Evolutionary conservation across 177 flowering plant genomes (phyloP), one percentile per base, ranked within the genome.

Genomic region (Vitis hybrid): DNA sequence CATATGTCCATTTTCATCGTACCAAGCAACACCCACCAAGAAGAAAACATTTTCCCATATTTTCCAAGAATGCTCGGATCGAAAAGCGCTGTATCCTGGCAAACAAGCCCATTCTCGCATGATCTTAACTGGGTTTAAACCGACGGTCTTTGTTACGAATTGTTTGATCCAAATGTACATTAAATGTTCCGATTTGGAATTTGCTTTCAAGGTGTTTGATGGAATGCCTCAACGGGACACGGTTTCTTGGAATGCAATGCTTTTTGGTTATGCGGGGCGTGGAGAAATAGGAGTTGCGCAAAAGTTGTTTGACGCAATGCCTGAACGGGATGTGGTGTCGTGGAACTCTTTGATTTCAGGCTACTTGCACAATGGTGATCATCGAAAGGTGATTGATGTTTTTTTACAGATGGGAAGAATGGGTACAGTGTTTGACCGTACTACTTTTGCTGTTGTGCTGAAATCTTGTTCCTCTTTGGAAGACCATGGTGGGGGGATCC

Each of bases 261-360:
- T 93, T 54, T 87, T 70, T 51, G 88, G 91, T 14, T 86, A 81
- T 62, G 82, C 86, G 1, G 68, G 66, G 17, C 21, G 34, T 70
- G 88, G 88, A 18, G 54, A 78, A 2, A 76, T 93, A 89, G 85
- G 8, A 5, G 18, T 66, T 50, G 93, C 95, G 1, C 74, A 71
- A 57, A 34, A 67, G 1, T 19, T 81, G 1, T 93, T 93, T 73
- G 86, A 84, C 8, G 45, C 17, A 11, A 93, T 91, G 92, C 90
- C 89, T 1, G 74, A 68, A 49, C 84, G 82, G 72, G 98, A 91
- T 77, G 88, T 77, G 23, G 80, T 93, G 4, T 88, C 93, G 0
- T 93, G 93, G 97, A 93, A 91, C 70, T 88, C 93, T 3, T 65
- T 91, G 80, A 74, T 90, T 64, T 90, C 93, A 0, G 91, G 92